phyloP scores from a whole-genome alignment of 2,329 filamentous ascomycete species.

The Aspergillus sp. region DNA sequence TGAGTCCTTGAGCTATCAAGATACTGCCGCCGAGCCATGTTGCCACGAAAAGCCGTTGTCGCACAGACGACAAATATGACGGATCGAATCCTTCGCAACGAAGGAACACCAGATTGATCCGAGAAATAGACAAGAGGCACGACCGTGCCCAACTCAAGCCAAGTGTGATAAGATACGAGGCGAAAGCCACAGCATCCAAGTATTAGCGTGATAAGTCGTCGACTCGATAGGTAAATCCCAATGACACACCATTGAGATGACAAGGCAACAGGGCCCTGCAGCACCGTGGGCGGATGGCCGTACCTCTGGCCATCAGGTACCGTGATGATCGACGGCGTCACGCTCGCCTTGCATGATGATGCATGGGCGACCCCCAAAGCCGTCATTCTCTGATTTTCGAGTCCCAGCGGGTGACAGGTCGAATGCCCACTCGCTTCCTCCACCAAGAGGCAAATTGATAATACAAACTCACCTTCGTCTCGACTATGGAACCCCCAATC shows the following conservation, averaged over 20 bases:
- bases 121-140: not conserved
- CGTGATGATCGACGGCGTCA: constrained; percentile 1
- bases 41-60: constrained; percentile 29
- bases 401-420: constrained; percentile 16
- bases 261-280: not conserved
- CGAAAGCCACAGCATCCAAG: not conserved
- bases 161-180: not conserved
- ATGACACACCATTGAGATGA: not conserved
- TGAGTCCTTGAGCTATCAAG: not conserved
- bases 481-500: not conserved
- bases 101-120: not conserved
- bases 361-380: not conserved
- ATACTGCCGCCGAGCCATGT: not conserved
- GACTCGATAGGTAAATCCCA: not conserved
- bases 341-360: constrained; percentile 2
- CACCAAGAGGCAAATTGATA: constrained; percentile 4
- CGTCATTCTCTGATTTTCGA: constrained; percentile 12
- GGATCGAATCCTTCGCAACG: not conserved
- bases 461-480: not conserved
- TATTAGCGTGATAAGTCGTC: not conserved
- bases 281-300: not conserved
- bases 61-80: constrained; percentile 30
- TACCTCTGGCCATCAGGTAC: not conserved
- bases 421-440: not conserved
- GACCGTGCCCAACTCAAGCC: not conserved